Percentiles rank a stretch among this genome's conserved stretches.
These are phyloP conservation scores for Cladophialophora bantiana DNA, from an alignment of 2,329 filamentous ascomycete species.

Conservation along the genomic window DNA sequence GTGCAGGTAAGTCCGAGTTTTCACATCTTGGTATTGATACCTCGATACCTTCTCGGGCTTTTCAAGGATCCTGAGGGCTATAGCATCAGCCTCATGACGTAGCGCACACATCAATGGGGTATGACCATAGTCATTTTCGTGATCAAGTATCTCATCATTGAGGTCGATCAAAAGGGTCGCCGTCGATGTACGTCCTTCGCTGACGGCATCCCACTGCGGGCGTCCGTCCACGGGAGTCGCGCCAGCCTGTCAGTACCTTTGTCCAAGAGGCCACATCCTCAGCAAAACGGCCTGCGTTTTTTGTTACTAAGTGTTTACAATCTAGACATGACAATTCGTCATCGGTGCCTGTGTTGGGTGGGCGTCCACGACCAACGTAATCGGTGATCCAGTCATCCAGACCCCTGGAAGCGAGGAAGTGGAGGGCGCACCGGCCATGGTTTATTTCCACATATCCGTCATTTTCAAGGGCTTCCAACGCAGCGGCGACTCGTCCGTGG, in stretches of 20 bases:
- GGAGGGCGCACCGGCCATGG: constrained; percentile 5
- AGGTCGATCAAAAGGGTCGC: background rate
- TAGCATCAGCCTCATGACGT: background rate
- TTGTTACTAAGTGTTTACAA: background rate
- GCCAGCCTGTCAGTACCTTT: background rate
- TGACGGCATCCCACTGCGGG: background rate
- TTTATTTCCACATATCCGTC: background rate
- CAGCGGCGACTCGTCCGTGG: background rate
- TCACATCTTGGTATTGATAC: background rate
- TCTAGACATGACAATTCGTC: background rate
- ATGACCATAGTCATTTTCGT: background rate
- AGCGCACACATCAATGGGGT: background rate
- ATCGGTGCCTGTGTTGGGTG: background rate
- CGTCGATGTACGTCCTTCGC: background rate
- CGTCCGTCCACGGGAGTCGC: background rate
- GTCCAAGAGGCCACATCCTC: background rate
- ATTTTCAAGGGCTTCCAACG: background rate
- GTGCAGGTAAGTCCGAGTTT: background rate
- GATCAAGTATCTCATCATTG: background rate
- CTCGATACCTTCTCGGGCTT: background rate
- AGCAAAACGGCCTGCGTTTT: background rate
- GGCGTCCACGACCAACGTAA: constrained; percentile 12
- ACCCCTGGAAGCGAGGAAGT: constrained; percentile 18
- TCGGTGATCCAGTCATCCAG: constrained; percentile 10
- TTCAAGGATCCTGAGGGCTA: background rate